Conservation (phyloP, 2,329 filamentous ascomycete species). For the Trichoderma hamatum region DNA sequence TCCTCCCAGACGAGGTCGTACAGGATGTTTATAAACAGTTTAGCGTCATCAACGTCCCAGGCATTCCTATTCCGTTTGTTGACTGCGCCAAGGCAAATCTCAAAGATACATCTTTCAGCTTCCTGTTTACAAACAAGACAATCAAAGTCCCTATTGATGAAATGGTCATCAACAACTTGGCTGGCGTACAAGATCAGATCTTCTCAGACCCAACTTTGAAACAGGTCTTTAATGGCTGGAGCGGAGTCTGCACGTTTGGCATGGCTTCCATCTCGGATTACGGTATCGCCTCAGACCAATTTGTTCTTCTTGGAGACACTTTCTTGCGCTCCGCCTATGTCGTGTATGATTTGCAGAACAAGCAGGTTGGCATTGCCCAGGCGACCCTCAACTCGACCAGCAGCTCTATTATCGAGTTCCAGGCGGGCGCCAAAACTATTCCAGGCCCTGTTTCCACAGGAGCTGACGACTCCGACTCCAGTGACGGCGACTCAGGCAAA, state of each 20-base stretch:
- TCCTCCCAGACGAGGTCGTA: constrained; percentile 65
- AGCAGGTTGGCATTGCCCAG: constrained; percentile 56
- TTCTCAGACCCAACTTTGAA: constrained; percentile 46
- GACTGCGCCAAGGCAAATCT: constrained; percentile 53
- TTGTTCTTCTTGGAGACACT: constrained; percentile 59
- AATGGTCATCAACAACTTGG: constrained; percentile 53
- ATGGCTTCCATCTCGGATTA: constrained; percentile 49
- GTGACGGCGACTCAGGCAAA: neutral
- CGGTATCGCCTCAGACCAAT: constrained; percentile 35
- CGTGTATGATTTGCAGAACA: constrained; percentile 57
- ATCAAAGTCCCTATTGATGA: constrained; percentile 58
- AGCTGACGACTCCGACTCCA: neutral
- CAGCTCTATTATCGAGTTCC: constrained; percentile 52
- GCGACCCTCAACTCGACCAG: constrained; percentile 53
- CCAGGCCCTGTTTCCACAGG: constrained; percentile 36
- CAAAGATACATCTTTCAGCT: constrained; percentile 52
- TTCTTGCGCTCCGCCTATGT: constrained; percentile 61
- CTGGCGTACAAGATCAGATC: constrained; percentile 42
- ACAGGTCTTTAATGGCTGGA: constrained; percentile 43
- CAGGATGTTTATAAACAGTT: constrained; percentile 53
- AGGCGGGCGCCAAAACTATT: constrained; percentile 42
- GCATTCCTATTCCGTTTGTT: constrained; percentile 52
- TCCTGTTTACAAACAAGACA: constrained; percentile 53
- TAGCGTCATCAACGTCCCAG: constrained; percentile 50
- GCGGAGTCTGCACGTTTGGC: constrained; percentile 57